Percentiles rank a stretch among this genome's conserved stretches.
Evolutionary conservation across 192 early-diverging fungal species (phyloP).

Genomic region (Backusella sp.): DNA sequence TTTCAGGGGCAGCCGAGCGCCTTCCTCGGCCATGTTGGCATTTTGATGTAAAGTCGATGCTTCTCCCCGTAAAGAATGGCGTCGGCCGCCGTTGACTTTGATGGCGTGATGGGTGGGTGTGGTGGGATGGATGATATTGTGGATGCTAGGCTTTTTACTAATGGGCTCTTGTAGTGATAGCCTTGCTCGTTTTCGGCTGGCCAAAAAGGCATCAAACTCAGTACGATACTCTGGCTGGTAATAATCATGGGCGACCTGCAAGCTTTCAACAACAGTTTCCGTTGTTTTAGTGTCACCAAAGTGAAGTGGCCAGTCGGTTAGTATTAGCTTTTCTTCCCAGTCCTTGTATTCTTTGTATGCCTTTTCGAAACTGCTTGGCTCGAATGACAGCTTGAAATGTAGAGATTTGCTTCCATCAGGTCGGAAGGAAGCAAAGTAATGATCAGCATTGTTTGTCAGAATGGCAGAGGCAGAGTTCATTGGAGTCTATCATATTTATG

Average conservation of each 20-base stretch:
- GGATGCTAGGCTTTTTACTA: neutral
- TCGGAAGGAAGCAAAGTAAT: slow-evolving; percentile 68
- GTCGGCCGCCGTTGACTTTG: neutral
- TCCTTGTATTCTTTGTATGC: slow-evolving; percentile 65
- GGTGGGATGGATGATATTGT: neutral
- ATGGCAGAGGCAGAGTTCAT: slow-evolving; percentile 76
- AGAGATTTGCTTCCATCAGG: slow-evolving; percentile 60
- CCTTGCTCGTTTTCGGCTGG: slow-evolving; percentile 13
- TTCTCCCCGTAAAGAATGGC: slow-evolving; percentile 33
- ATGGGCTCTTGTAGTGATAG: neutral
- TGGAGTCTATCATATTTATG: slow-evolving; percentile 55
- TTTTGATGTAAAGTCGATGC: slow-evolving; percentile 13
- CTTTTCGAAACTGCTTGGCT: slow-evolving; percentile 73
- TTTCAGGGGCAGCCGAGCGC: neutral
- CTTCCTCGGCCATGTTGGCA: neutral
- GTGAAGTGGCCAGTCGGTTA: slow-evolving; percentile 82
- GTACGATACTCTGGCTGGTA: neutral
- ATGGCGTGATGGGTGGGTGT: neutral
- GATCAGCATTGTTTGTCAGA: slow-evolving; percentile 74
- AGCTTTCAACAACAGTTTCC: neutral
- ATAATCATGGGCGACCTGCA: neutral
- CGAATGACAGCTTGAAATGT: slow-evolving; percentile 75
- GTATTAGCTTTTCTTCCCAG: slow-evolving; percentile 70
- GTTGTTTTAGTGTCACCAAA: slow-evolving; percentile 58
- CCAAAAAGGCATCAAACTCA: slow-evolving; percentile 26